These are phyloP conservation scores for Diplodia mutila DNA, from an alignment of 2,329 filamentous ascomycete species.

Conservation along the genomic window DNA sequence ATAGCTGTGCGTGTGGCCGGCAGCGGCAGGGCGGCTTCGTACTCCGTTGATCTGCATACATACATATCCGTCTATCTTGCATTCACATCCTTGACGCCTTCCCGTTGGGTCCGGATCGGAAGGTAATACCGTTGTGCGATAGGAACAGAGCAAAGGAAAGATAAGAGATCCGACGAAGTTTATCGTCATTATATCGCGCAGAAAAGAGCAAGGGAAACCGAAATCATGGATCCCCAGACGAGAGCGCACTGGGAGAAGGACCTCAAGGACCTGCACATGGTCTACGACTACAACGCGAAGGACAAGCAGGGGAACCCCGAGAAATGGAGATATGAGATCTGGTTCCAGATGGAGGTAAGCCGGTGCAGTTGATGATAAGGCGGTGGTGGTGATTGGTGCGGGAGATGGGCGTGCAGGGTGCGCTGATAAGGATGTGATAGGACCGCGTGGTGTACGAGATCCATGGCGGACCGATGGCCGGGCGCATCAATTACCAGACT, in stretches of 20 bases:
- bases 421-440: slow-evolving; percentile 13
- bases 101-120: neutral
- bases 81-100: neutral
- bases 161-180: neutral
- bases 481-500: slow-evolving; percentile 58
- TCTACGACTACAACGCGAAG: slow-evolving; percentile 61
- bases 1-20: neutral
- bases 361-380: neutral
- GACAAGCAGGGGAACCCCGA: slow-evolving; percentile 55
- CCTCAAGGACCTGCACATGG: slow-evolving; percentile 57
- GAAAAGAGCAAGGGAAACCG: neutral
- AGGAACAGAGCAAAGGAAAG: neutral
- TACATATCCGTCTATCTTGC: neutral
- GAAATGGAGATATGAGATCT: slow-evolving; percentile 66
- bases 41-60: neutral
- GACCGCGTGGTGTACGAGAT: slow-evolving; percentile 61
- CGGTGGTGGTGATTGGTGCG: neutral
- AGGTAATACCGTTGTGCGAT: neutral
- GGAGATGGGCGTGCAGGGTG: slow-evolving; percentile 29
- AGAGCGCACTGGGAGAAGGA: slow-evolving; percentile 51
- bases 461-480: slow-evolving; percentile 63
- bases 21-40: neutral
- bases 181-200: neutral
- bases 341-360: slow-evolving; percentile 57
- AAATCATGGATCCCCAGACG: slow-evolving; percentile 12